Conservation (phyloP, 495 filamentous ascomycete species). For the Penicillium herquei region DNA sequence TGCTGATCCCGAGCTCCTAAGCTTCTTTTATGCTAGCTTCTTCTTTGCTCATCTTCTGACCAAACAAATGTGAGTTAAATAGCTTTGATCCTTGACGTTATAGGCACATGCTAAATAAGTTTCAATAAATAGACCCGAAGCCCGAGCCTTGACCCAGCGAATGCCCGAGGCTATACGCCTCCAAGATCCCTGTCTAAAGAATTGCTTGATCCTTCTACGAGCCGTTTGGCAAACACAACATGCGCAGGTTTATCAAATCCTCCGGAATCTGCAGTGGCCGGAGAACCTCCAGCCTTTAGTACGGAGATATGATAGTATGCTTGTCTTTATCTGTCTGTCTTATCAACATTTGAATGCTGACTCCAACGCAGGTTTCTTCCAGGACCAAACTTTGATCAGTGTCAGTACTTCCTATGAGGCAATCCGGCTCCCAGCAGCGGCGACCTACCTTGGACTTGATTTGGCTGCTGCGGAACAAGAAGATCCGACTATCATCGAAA, state of each 20-base stretch:
- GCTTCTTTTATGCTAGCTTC: conserved; percentile 50
- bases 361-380: conserved; percentile 37
- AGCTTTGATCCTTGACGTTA: background rate
- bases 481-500: conserved; percentile 34
- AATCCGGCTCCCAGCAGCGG: conserved; percentile 45
- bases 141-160: conserved; percentile 50
- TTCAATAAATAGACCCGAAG: conserved; percentile 42
- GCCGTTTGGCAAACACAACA: conserved; percentile 51
- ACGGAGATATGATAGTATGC: conserved; percentile 42
- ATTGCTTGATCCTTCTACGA: conserved; percentile 44
- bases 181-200: conserved; percentile 43
- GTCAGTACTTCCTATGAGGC: conserved; percentile 50
- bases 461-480: conserved; percentile 26
- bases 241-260: conserved; percentile 39
- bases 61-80: conserved; percentile 45
- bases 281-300: conserved; percentile 37
- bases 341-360: conserved; percentile 1
- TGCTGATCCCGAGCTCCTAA: conserved; percentile 31
- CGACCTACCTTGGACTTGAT: conserved; percentile 48
- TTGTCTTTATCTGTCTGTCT: background rate
- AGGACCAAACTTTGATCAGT: conserved; percentile 46
- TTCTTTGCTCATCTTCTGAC: conserved; percentile 53
- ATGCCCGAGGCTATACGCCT: conserved; percentile 40
- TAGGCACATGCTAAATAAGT: background rate
- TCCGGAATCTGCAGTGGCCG: conserved; percentile 46